Percentiles rank a stretch among this genome's conserved stretches.
These are phyloP conservation scores for Uncinocarpus reesii DNA, from an alignment of 2,329 filamentous ascomycete species.

Conservation along the genomic window DNA sequence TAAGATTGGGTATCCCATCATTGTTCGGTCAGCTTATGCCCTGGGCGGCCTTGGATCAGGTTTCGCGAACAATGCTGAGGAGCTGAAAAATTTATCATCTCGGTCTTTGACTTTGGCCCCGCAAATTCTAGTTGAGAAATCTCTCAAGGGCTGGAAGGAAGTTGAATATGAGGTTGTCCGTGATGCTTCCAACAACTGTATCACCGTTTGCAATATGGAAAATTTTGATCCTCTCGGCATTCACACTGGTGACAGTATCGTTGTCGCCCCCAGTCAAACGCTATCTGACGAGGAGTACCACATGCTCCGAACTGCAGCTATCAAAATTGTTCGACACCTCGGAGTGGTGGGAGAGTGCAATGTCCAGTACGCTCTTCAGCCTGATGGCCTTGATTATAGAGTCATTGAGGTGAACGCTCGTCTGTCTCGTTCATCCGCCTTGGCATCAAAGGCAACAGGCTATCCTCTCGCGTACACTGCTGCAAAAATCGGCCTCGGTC, in stretches of 20 bases:
- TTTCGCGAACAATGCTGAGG: constrained; percentile 87
- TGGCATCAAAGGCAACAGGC: constrained; percentile 95
- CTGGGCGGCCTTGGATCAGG: constrained; percentile 92
- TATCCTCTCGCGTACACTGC: constrained; percentile 96
- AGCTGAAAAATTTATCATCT: constrained; percentile 86
- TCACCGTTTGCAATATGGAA: constrained; percentile 98
- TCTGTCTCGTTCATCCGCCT: constrained; percentile 90
- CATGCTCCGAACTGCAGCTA: constrained; percentile 94
- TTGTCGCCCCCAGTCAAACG: constrained; percentile 93
- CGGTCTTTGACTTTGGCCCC: constrained; percentile 86
- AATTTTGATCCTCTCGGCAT: constrained; percentile 97
- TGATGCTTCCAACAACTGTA: constrained; percentile 96
- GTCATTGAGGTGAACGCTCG: constrained; percentile 99
- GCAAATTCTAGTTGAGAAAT: constrained; percentile 96
- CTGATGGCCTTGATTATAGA: constrained; percentile 92
- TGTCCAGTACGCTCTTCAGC: constrained; percentile 93
- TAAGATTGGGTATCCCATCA: constrained; percentile 88
- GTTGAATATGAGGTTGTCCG: constrained; percentile 97
- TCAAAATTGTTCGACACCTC: constrained; percentile 95
- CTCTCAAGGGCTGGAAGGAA: constrained; percentile 98
- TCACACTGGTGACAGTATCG: constrained; percentile 97
- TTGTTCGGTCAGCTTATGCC: constrained; percentile 92
- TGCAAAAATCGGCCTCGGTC: constrained; percentile 93
- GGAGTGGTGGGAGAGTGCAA: constrained; percentile 98
- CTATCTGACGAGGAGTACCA: constrained; percentile 98